phyloP scores from a whole-genome alignment of 805 yeast genomes.

The Candida arabinofermentans region DNA sequence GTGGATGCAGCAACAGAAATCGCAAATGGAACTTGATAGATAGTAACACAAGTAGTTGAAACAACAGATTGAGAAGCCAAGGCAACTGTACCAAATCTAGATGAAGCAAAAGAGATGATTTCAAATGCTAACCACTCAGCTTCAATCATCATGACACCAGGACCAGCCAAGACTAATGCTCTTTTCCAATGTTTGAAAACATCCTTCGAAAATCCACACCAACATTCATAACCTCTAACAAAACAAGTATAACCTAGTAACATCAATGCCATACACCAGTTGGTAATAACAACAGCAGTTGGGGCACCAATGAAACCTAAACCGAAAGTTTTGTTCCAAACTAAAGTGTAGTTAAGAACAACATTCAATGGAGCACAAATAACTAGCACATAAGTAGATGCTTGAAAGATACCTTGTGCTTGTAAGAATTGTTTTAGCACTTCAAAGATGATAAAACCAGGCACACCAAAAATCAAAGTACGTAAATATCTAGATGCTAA shows the following conservation, averaged over 20 bases:
- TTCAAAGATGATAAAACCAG: conserved; percentile 53
- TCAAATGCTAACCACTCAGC: conserved; percentile 60
- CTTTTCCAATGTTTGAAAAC: conserved; percentile 45
- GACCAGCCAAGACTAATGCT: conserved; percentile 43
- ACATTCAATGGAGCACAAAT: conserved; percentile 61
- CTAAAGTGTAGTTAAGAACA: conserved; percentile 43
- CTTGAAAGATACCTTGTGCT: conserved; percentile 68
- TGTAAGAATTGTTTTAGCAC: conserved; percentile 54
- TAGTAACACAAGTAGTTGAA: conserved; percentile 40
- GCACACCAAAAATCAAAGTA: conserved; percentile 48
- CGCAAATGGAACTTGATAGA: conserved; percentile 56
- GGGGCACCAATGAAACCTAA: conserved; percentile 59
- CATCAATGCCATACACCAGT: conserved; percentile 52
- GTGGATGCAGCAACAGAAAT: conserved; percentile 57
- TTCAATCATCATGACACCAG: conserved; percentile 55
- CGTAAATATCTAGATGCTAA: conserved; percentile 46
- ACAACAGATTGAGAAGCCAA: conserved; percentile 52
- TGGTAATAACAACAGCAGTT: conserved; percentile 52
- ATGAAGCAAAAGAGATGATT: conserved; percentile 49
- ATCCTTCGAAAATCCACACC: conserved; percentile 45
- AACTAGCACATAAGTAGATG: conserved; percentile 60
- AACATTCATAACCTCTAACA: conserved; percentile 45
- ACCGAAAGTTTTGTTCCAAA: conserved; percentile 40
- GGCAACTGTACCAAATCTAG: conserved; percentile 48
- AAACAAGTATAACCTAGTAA: conserved; percentile 37